Conservation (phyloP, 140 eudicot genomes). For the Cichorium intybus region DNA sequence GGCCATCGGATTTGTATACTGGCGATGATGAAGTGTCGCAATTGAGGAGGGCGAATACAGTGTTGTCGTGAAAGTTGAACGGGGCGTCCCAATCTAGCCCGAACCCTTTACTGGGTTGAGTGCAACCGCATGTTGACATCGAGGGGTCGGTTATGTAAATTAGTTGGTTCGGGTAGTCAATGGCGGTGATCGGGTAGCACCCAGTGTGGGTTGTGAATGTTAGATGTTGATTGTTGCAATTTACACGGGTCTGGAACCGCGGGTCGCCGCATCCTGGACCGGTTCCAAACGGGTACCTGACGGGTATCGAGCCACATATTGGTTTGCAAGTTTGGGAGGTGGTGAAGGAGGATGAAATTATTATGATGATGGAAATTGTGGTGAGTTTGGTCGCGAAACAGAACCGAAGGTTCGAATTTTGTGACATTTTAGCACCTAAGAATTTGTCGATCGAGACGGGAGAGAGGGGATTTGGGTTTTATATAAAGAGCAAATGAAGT, state of each 20-base stretch:
- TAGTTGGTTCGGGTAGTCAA: constrained; percentile 62
- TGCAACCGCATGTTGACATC: constrained; percentile 84
- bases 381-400: constrained; percentile 19
- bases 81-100: constrained; percentile 92
- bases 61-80: constrained; percentile 58
- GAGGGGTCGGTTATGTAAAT: constrained; percentile 72
- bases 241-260: constrained; percentile 59
- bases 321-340: constrained; percentile 67
- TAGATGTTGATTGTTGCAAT: constrained; percentile 65
- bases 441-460: constrained; percentile 18
- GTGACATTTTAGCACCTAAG: constrained; percentile 22
- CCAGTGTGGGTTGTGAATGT: constrained; percentile 79
- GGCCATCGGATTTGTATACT: constrained; percentile 36
- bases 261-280: constrained; percentile 91
- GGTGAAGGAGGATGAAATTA: constrained; percentile 32
- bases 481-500: not conserved
- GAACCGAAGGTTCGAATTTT: constrained; percentile 17
- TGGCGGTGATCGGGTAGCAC: constrained; percentile 68
- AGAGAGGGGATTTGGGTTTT: not conserved
- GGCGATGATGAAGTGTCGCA: constrained; percentile 60
- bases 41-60: constrained; percentile 70
- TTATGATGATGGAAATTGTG: constrained; percentile 27
- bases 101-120: constrained; percentile 83
- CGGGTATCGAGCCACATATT: constrained; percentile 52
- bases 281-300: constrained; percentile 83